A percentile compares a stretch with the other conserved stretches of the same genome.
Conservation (phyloP, 2,329 filamentous ascomycete species). For the Ceratocystis huliohia region DNA sequence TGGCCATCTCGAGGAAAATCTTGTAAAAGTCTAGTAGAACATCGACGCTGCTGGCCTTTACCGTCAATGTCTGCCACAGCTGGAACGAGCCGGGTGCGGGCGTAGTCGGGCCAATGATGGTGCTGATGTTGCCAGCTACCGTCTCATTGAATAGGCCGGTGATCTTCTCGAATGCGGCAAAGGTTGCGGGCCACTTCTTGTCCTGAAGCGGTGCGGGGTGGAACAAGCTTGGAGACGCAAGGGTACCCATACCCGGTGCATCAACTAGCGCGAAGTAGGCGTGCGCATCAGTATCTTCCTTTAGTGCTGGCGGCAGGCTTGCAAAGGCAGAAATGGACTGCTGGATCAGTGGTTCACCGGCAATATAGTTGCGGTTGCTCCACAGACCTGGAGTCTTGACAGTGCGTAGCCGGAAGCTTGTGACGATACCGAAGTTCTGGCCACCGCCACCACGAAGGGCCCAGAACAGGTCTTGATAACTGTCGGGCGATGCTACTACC, state of each 20-base stretch:
- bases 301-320: slow-evolving; percentile 19
- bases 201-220: slow-evolving; percentile 22
- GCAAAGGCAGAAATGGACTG: slow-evolving; percentile 20
- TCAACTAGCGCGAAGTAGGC: slow-evolving; percentile 26
- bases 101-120: background rate
- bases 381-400: slow-evolving; percentile 30
- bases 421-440: slow-evolving; percentile 43
- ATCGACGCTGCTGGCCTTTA: slow-evolving; percentile 24
- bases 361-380: slow-evolving; percentile 21
- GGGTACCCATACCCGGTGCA: slow-evolving; percentile 25
- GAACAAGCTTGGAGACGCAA: slow-evolving; percentile 22
- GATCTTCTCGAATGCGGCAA: background rate
- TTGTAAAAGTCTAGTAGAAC: slow-evolving; percentile 25
- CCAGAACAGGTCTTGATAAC: slow-evolving; percentile 44
- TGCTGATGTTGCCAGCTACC: background rate
- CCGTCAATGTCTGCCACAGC: slow-evolving; percentile 11
- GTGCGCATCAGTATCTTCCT: slow-evolving; percentile 21
- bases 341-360: background rate
- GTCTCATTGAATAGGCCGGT: background rate
- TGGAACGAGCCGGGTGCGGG: slow-evolving; percentile 9
- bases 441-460: slow-evolving; percentile 41
- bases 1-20: slow-evolving; percentile 28
- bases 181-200: slow-evolving; percentile 20
- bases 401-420: slow-evolving; percentile 35
- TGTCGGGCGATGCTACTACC: slow-evolving; percentile 30